Evolutionary conservation across 73 alveolate species (phyloP).

Genomic region (Uronychia setigera): DNA sequence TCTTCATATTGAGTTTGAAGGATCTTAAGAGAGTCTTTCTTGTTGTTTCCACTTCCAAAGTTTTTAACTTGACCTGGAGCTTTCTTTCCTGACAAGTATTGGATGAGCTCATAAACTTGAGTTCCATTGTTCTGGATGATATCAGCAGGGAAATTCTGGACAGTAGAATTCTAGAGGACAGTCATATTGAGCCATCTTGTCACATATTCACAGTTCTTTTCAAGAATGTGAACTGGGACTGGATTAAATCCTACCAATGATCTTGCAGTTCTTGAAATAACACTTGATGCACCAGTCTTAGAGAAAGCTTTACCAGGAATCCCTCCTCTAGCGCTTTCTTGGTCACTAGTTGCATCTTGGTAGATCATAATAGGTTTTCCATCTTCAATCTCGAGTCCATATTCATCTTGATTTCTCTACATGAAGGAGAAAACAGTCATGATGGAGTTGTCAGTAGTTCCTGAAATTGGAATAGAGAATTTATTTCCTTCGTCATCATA

Average conservation of each 20-base stretch:
- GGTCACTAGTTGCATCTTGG: constrained; percentile 85
- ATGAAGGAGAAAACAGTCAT: constrained; percentile 88
- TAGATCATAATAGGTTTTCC: constrained; percentile 81
- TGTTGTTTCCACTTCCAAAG: constrained; percentile 73
- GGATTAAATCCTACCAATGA: constrained; percentile 94
- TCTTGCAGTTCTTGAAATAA: constrained; percentile 83
- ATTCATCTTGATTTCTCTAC: constrained; percentile 86
- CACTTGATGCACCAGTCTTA: constrained; percentile 78
- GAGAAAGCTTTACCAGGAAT: constrained; percentile 72
- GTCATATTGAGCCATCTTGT: constrained; percentile 91
- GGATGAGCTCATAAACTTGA: constrained; percentile 86
- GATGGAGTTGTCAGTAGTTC: constrained; percentile 96
- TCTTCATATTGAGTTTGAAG: constrained; percentile 89
- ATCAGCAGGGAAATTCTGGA: constrained; percentile 94
- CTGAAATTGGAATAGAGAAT: constrained; percentile 93
- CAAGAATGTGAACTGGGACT: constrained; percentile 87
- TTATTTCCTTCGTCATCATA: constrained; percentile 96
- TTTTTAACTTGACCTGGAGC: constrained; percentile 93
- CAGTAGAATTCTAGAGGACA: constrained; percentile 66
- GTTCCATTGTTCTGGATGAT: constrained; percentile 92
- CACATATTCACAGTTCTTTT: constrained; percentile 89
- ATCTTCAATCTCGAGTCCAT: constrained; percentile 81
- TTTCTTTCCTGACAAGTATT: constrained; percentile 89
- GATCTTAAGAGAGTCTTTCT: constrained; percentile 72
- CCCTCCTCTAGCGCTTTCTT: constrained; percentile 80